Evolutionary conservation across 73 alveolate genomes (phyloP).

Genomic region (Tetrahymena thermophila): DNA sequence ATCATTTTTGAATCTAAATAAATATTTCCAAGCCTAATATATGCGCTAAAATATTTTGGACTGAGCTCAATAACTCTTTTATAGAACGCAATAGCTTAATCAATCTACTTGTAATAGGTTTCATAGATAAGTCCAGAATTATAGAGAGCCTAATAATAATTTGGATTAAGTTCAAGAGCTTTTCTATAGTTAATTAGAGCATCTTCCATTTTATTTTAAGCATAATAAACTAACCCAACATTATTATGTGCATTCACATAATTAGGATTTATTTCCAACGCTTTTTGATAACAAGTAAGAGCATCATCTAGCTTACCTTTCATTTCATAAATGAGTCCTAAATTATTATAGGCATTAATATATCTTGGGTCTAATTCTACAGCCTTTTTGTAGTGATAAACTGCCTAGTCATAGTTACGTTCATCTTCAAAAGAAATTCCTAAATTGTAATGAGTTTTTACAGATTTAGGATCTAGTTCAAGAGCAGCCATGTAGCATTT

Average conservation of each 20-base stretch:
- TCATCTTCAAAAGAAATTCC: background rate
- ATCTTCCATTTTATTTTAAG: background rate
- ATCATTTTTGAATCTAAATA: background rate
- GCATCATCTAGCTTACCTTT: background rate
- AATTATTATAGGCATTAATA: background rate
- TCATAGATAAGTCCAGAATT: background rate
- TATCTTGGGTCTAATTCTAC: background rate
- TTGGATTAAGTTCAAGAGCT: background rate
- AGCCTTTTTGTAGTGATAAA: background rate
- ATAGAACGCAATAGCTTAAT: background rate
- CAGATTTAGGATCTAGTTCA: background rate
- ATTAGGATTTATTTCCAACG: background rate
- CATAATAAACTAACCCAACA: background rate
- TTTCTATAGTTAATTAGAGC: background rate
- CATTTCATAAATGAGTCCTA: background rate
- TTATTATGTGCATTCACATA: background rate
- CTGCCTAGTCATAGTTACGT: background rate
- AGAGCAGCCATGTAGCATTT: background rate
- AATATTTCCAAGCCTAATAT: background rate
- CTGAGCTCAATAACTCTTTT: background rate
- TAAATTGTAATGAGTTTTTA: background rate
- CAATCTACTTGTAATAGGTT: background rate
- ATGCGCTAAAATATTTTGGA: background rate
- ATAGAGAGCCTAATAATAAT: background rate
- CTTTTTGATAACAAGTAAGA: background rate